Evolutionary conservation across 2,329 filamentous ascomycete genomes (phyloP), one percentile per base, ranked within the genome.

Genomic region (Trichoderma gracile): DNA sequence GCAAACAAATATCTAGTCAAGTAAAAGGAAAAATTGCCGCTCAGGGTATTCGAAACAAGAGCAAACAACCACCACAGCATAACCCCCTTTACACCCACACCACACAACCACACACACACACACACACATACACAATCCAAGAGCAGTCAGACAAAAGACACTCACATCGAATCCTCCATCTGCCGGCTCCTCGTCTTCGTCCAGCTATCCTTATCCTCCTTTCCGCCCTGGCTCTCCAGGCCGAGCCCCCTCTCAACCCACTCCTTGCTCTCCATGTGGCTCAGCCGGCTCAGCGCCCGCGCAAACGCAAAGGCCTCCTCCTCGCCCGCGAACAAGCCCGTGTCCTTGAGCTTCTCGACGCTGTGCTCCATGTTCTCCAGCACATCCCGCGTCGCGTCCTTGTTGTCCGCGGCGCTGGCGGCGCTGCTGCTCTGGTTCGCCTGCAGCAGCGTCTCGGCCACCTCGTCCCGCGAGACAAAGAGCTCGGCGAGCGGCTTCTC

Each of bases 261-360:
- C 75, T 97, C 90, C 75, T 88, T 86, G 75, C 92, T 95, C 21
- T 93, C 92, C 95, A 99, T 99, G 78, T 98, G 93, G 62, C 83
- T 89, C 67, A 99, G 78, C 63, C 95, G 82, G 61, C 89, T 93
- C 70, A 98, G 76, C 1, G 95, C 95, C 61, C 95, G 82, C 25
- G 93, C 93, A 80, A 99, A 99, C 0, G 95, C 95, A 79, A 99
- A 99, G 0, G 92, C 86, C 78, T 99, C 95, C 79, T 99, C 95
- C 65, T 97, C 95, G 46, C 95, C 95, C 1, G 89, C 91, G 76
- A 99, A 99, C 45, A 98, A 86, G 69, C 86, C 91, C 47, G 89
- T 92, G 69, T 88, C 89, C 80, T 96, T 96, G 71, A 99, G 81
- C 77, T 91, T 89, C 56, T 88, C 83, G 79, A 95, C 93, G 71